A percentile compares a stretch with the other conserved stretches of the same genome.
phyloP scores from a whole-genome alignment of 2,329 filamentous ascomycete species.

The Clonostachys byssicola region DNA sequence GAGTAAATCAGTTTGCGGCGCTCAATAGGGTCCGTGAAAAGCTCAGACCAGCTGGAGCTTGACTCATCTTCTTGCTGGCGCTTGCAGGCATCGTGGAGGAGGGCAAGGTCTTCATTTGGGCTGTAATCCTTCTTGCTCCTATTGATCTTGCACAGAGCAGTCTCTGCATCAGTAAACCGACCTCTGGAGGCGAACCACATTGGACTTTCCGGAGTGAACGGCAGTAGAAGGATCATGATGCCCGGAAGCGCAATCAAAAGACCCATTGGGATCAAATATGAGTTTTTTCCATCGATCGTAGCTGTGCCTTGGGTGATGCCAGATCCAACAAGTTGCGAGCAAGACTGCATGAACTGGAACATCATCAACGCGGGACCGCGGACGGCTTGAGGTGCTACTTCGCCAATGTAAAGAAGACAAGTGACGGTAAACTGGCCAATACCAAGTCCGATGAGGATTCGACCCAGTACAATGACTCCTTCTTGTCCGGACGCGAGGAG shows the following conservation, averaged over 20 bases:
- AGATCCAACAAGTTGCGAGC: conserved; percentile 17
- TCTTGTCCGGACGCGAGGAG: conserved; percentile 4
- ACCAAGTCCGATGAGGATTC: conserved; percentile 9
- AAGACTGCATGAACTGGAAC: conserved; percentile 21
- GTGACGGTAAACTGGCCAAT: conserved; percentile 12
- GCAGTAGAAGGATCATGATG: conserved; percentile 9
- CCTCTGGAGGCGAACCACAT: conserved; percentile 20
- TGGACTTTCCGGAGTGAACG: conserved; percentile 14
- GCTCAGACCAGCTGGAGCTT: conserved; percentile 25
- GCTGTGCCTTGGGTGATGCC: conserved; percentile 15
- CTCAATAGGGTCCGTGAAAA: conserved; percentile 32
- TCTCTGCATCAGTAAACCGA: conserved; percentile 15
- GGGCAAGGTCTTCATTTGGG: conserved; percentile 6
- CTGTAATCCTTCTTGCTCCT: conserved; percentile 16
- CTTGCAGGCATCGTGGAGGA: conserved; percentile 10
- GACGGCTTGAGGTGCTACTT: conserved; percentile 14
- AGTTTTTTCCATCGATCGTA: conserved; percentile 7
- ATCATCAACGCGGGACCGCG: conserved; percentile 19
- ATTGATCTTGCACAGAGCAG: conserved; percentile 23
- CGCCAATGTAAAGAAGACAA: conserved; percentile 10
- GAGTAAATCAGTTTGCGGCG: conserved; percentile 33
- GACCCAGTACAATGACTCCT: conserved; percentile 8
- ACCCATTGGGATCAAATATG: conserved; percentile 15
- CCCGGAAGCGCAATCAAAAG: conserved; percentile 12
- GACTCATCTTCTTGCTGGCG: conserved; percentile 12